A percentile compares a stretch with the other conserved stretches of the same genome.
These are phyloP conservation scores for Harringtonia aguacate DNA, from an alignment of 2,329 filamentous ascomycete species.

Conservation along the genomic window DNA sequence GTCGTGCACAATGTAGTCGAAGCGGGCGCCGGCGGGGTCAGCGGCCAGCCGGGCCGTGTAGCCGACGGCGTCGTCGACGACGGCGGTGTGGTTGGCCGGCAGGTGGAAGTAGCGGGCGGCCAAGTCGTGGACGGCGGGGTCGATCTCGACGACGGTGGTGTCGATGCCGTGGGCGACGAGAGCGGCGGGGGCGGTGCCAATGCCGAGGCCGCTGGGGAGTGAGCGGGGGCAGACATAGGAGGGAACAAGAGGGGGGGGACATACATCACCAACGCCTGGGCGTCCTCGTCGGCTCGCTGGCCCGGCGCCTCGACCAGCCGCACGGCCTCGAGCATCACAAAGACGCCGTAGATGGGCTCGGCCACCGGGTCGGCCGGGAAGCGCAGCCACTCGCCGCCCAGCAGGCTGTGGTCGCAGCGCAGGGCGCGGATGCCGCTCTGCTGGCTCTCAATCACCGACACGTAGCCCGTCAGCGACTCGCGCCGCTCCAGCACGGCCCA, in stretches of 20 bases:
- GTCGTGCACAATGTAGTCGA: slow-evolving; percentile 92
- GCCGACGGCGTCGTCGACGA: slow-evolving; percentile 71
- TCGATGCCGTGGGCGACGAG: slow-evolving; percentile 80
- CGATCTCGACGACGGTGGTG: slow-evolving; percentile 91
- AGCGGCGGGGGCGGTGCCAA: slow-evolving; percentile 83
- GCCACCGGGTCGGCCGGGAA: slow-evolving; percentile 44
- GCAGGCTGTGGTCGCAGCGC: slow-evolving; percentile 86
- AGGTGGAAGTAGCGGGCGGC: slow-evolving; percentile 76
- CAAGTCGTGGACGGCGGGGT: slow-evolving; percentile 78
- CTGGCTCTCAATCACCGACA: slow-evolving; percentile 76
- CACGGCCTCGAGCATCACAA: slow-evolving; percentile 88
- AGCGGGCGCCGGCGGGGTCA: slow-evolving; percentile 35
- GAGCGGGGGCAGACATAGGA: neutral
- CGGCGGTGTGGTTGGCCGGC: slow-evolving; percentile 63
- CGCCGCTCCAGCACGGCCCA: slow-evolving; percentile 70
- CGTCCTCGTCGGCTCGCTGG: slow-evolving; percentile 47
- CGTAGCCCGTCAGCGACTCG: slow-evolving; percentile 84
- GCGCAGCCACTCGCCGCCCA: slow-evolving; percentile 82
- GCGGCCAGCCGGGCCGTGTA: slow-evolving; percentile 44
- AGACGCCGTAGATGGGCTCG: slow-evolving; percentile 93
- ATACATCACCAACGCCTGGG: slow-evolving; percentile 78
- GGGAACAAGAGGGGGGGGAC: slow-evolving; percentile 17
- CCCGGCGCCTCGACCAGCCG: slow-evolving; percentile 58
- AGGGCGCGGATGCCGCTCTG: slow-evolving; percentile 66
- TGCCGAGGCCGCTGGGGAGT: slow-evolving; percentile 64